Percentiles rank a stretch among this genome's conserved stretches.
Evolutionary conservation across 768 basidiomycete genomes (phyloP).

Genomic region (Calocera cornea): DNA sequence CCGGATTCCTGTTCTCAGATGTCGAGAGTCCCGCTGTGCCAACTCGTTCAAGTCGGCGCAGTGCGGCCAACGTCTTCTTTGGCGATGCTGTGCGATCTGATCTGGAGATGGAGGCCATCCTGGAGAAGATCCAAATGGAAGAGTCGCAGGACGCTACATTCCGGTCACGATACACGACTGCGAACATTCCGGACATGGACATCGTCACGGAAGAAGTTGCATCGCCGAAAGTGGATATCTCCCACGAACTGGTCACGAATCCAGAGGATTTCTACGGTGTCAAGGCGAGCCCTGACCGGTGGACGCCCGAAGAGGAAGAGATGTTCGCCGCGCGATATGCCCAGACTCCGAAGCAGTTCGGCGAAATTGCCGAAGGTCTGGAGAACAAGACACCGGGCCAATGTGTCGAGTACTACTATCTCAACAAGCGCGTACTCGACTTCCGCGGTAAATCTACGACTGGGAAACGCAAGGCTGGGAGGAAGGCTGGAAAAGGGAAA

Average conservation of each 20-base stretch:
- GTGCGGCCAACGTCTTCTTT: slow-evolving; percentile 39
- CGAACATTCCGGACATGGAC: slow-evolving; percentile 83
- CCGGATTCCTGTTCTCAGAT: background rate
- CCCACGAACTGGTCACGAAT: slow-evolving; percentile 71
- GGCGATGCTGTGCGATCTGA: slow-evolving; percentile 89
- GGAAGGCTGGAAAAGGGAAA: slow-evolving; percentile 52
- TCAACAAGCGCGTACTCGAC: slow-evolving; percentile 79
- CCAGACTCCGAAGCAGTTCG: slow-evolving; percentile 85
- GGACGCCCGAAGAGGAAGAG: slow-evolving; percentile 74
- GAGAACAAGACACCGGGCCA: slow-evolving; percentile 75
- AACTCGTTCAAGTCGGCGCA: background rate
- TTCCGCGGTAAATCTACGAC: slow-evolving; percentile 61
- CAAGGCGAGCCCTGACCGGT: slow-evolving; percentile 61
- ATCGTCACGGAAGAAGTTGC: slow-evolving; percentile 43
- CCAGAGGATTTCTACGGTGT: slow-evolving; percentile 66
- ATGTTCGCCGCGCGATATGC: slow-evolving; percentile 72
- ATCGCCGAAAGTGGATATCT: slow-evolving; percentile 18
- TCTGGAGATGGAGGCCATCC: slow-evolving; percentile 93
- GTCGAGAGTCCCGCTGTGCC: background rate
- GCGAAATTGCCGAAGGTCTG: slow-evolving; percentile 68
- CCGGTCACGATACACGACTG: slow-evolving; percentile 73
- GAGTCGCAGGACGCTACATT: slow-evolving; percentile 86
- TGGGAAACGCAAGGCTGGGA: slow-evolving; percentile 27
- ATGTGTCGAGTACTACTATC: slow-evolving; percentile 88
- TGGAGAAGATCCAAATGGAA: slow-evolving; percentile 83